Conservation (phyloP, 2,329 filamentous ascomycete species). For the Talaromyces albobiverticillius region DNA sequence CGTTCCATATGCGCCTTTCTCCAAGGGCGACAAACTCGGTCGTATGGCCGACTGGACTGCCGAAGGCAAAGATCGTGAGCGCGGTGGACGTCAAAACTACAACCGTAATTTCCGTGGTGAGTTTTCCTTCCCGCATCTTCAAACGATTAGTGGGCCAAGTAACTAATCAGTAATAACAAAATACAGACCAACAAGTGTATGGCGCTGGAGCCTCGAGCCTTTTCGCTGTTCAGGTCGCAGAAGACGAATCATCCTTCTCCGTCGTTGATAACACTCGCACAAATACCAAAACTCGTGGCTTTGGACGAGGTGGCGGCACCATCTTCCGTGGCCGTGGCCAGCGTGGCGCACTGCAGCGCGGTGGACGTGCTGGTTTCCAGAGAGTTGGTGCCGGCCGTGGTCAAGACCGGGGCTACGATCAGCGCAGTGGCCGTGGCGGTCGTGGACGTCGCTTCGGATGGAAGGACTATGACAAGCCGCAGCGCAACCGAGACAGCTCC, state of each 20-base stretch:
- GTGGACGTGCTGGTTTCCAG: constrained; percentile 69
- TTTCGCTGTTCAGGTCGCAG: constrained; percentile 86
- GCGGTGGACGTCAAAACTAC: constrained; percentile 82
- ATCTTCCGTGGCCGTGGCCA: constrained; percentile 78
- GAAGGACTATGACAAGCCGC: constrained; percentile 98
- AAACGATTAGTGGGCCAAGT: constrained; percentile 8
- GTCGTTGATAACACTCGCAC: constrained; percentile 94
- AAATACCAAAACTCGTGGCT: constrained; percentile 75
- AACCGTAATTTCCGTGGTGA: constrained; percentile 89
- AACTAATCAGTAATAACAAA: not conserved
- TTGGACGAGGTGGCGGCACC: constrained; percentile 79
- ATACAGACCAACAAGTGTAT: constrained; percentile 89
- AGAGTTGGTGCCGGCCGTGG: constrained; percentile 68
- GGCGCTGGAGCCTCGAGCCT: constrained; percentile 81
- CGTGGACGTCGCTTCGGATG: constrained; percentile 88
- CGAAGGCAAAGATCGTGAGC: constrained; percentile 67
- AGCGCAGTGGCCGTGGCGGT: constrained; percentile 62
- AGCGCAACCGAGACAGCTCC: constrained; percentile 91
- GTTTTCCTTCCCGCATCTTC: constrained; percentile 16
- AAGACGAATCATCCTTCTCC: constrained; percentile 97
- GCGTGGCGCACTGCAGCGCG: constrained; percentile 70
- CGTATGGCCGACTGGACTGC: constrained; percentile 98
- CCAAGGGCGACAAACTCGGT: constrained; percentile 96
- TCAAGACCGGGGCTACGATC: constrained; percentile 67
- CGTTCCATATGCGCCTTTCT: constrained; percentile 96